Percentiles rank a stretch among this genome's conserved stretches.
Conservation (phyloP, 169 alveolate genomes). For the Cystoisospora suis region DNA sequence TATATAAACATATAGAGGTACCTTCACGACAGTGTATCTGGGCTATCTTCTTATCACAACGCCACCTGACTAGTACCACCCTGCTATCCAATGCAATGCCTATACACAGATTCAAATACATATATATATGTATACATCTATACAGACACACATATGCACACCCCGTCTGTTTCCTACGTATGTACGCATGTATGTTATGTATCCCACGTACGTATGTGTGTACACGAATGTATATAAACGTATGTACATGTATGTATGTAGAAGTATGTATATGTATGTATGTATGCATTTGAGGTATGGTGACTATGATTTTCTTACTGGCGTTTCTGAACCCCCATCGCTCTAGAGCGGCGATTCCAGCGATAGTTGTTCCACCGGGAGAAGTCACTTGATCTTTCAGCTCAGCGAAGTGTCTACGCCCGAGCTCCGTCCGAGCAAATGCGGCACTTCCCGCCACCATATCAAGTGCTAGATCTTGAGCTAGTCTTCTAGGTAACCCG, state of each 20-base stretch:
- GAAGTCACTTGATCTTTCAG: conserved; percentile 74
- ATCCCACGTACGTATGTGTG: too few species aligned
- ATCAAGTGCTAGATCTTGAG: conserved; percentile 46
- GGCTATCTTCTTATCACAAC: too few species aligned
- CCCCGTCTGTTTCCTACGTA: too few species aligned
- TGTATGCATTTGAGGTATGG: too few species aligned
- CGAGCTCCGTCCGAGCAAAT: conserved; percentile 25
- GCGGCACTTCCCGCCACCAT: conserved; percentile 51
- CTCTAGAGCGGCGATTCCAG: conserved; percentile 73
- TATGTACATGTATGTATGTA: neutral
- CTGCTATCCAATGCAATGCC: neutral
- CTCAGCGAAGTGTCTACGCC: conserved; percentile 59
- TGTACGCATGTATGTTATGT: too few species aligned
- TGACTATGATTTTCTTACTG: conserved; percentile 53
- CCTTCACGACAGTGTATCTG: too few species aligned
- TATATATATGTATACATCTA: neutral
- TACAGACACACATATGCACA: too few species aligned
- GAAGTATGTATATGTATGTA: neutral
- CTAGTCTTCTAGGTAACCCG: conserved; percentile 47
- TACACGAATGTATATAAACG: too few species aligned
- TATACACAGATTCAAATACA: neutral
- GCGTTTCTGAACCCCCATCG: conserved; percentile 69
- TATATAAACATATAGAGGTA: too few species aligned
- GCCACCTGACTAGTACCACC: too few species aligned
- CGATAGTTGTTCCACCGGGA: conserved; percentile 78